Percentiles rank a stretch among this genome's conserved stretches.
These are phyloP conservation scores for Porcisia hertigi DNA, from an alignment of 208 protist species.

Conservation along the genomic window DNA sequence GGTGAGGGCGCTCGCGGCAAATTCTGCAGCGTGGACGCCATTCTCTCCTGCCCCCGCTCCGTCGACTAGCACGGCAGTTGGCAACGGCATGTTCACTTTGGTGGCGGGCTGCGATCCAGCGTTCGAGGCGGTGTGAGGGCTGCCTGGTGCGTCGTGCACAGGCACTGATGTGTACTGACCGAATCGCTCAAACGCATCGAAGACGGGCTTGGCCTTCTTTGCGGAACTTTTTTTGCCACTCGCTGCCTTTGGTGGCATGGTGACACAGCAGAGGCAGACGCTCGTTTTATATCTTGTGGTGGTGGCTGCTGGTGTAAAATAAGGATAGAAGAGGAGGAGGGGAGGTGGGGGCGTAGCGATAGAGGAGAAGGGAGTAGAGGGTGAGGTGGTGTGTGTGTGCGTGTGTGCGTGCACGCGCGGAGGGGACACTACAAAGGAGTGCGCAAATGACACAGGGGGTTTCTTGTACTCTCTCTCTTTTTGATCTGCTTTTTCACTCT, in stretches of 20 bases:
- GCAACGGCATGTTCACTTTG: neutral
- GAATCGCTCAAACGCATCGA: conserved; percentile 49
- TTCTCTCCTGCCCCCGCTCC: neutral
- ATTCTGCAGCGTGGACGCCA: conserved; percentile 39
- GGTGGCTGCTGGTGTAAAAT: neutral
- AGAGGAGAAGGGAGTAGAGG: neutral
- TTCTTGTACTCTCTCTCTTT: too few relatives aligned
- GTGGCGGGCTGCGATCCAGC: neutral
- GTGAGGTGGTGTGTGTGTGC: neutral
- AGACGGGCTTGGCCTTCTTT: conserved; percentile 48
- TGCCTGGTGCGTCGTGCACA: conserved; percentile 1
- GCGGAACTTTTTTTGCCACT: conserved; percentile 7
- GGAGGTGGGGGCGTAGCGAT: neutral
- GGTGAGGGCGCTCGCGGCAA: conserved; percentile 51
- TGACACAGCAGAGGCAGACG: neutral
- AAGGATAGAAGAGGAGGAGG: neutral
- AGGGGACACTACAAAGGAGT: neutral
- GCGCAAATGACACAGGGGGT: neutral
- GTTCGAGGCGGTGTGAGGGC: neutral
- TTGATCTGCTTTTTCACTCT: neutral
- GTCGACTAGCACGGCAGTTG: neutral
- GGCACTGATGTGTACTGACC: conserved; percentile 29
- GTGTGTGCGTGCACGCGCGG: neutral
- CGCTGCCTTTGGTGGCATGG: conserved; percentile 24
- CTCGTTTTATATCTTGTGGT: neutral